Percentiles rank a stretch among this genome's conserved stretches.
phyloP scores from a whole-genome alignment of 129 eudicot genomes.

The Flaveria ramosissima region DNA sequence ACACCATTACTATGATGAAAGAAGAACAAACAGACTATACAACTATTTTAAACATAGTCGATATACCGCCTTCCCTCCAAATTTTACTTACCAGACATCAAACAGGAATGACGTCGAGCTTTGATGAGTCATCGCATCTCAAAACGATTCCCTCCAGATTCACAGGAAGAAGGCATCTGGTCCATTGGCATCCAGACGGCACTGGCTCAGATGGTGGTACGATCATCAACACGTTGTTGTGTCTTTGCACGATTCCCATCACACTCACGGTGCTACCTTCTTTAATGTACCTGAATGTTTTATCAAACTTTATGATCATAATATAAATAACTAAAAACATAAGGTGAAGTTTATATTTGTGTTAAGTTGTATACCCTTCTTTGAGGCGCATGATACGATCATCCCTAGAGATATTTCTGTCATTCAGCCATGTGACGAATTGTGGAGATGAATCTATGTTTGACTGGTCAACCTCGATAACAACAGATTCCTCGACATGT shows the following conservation, averaged over 20 bases:
- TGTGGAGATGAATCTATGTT: slow-evolving; percentile 69
- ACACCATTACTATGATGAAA: slow-evolving; percentile 33
- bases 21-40: slow-evolving; percentile 52
- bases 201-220: slow-evolving; percentile 65
- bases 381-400: slow-evolving; percentile 75
- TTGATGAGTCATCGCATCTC: slow-evolving; percentile 71
- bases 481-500: slow-evolving; percentile 63
- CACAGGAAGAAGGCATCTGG: slow-evolving; percentile 61
- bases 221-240: slow-evolving; percentile 69
- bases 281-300: slow-evolving; percentile 49
- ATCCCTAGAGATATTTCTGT: slow-evolving; percentile 62
- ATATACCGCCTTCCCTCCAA: slow-evolving; percentile 27
- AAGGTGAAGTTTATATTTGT: background rate
- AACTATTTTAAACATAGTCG: slow-evolving; percentile 38
- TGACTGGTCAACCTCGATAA: slow-evolving; percentile 60
- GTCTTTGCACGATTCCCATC: slow-evolving; percentile 71
- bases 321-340: background rate
- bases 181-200: slow-evolving; percentile 70
- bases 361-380: slow-evolving; percentile 56
- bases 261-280: slow-evolving; percentile 76
- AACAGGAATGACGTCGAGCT: slow-evolving; percentile 69
- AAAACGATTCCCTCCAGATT: slow-evolving; percentile 63
- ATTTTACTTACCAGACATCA: slow-evolving; percentile 28
- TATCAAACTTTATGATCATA: background rate
- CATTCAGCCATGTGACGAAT: slow-evolving; percentile 57